Conservation (phyloP, 768 basidiomycete species). For the Auricularia heimuer region DNA sequence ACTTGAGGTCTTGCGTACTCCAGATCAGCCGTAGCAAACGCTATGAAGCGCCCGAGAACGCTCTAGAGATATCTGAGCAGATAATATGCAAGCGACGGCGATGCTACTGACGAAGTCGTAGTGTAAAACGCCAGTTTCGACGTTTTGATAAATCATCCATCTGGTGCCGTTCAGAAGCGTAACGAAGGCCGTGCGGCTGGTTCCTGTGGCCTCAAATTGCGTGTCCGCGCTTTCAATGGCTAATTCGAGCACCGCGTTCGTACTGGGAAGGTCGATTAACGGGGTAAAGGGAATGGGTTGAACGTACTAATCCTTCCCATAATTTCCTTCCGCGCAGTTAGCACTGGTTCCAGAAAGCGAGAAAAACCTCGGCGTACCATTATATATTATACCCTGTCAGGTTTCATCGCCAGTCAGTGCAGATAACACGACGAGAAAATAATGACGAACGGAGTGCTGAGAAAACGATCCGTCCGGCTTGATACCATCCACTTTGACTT, state of each 20-base stretch:
- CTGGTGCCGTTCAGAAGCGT: conserved; percentile 46
- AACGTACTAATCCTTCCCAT: conserved; percentile 42
- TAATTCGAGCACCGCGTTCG: conserved; percentile 51
- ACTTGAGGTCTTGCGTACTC: conserved; percentile 19
- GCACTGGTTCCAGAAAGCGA: neutral
- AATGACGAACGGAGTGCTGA: conserved; percentile 32
- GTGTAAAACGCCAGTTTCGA: conserved; percentile 44
- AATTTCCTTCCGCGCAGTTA: conserved; percentile 33
- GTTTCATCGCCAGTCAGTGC: neutral
- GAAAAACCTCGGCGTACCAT: conserved; percentile 21
- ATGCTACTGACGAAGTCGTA: conserved; percentile 57
- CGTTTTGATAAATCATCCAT: conserved; percentile 65
- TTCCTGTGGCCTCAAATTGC: conserved; percentile 26
- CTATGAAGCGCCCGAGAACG: conserved; percentile 53
- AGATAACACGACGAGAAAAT: neutral
- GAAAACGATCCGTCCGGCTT: conserved; percentile 31
- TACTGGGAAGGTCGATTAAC: conserved; percentile 23
- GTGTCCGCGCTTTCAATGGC: conserved; percentile 56
- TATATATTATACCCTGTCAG: conserved; percentile 46
- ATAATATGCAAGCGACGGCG: neutral
- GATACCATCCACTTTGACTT: conserved; percentile 49
- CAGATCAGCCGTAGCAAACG: conserved; percentile 44
- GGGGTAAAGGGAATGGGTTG: neutral
- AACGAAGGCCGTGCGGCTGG: conserved; percentile 37
- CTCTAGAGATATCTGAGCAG: conserved; percentile 32